These are phyloP conservation scores for Salicornia ramosissima DNA, from an alignment of 148 eudicot genomes.

Conservation along the genomic window DNA sequence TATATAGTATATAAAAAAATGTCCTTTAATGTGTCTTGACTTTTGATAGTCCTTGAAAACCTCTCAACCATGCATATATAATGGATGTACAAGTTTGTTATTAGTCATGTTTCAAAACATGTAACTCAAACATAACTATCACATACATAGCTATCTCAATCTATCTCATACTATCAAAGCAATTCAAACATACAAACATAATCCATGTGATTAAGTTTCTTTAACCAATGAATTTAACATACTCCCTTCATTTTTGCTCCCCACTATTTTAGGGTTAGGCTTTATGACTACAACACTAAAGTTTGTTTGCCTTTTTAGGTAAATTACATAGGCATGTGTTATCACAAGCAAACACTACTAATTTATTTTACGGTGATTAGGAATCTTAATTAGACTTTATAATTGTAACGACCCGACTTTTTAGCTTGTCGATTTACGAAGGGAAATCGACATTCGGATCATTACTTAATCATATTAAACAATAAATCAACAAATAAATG, in stretches of 20 bases:
- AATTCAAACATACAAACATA: neutral
- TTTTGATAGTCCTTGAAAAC: conserved; percentile 25
- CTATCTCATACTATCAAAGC: neutral
- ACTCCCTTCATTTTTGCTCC: conserved; percentile 21
- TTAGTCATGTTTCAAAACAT: conserved; percentile 30
- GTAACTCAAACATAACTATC: conserved; percentile 22
- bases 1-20: conserved; percentile 5
- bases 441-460: too few species aligned
- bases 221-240: conserved; percentile 28
- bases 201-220: conserved; percentile 25
- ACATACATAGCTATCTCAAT: conserved; percentile 19
- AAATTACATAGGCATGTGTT: conserved; percentile 5
- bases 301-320: conserved; percentile 25
- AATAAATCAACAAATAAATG: too few species aligned
- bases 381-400: conserved; percentile 5
- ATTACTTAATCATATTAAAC: too few species aligned
- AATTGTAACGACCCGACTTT: too few species aligned
- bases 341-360: neutral
- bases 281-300: conserved; percentile 26
- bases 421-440: too few species aligned
- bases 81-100: conserved; percentile 23
- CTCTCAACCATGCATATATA: conserved; percentile 26
- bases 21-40: conserved; percentile 18
- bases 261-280: conserved; percentile 32
- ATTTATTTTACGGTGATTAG: neutral